Evolutionary conservation across 2,329 filamentous ascomycete genomes (phyloP).

Genomic region (Ophiocordyceps camponoti-saundersi): DNA sequence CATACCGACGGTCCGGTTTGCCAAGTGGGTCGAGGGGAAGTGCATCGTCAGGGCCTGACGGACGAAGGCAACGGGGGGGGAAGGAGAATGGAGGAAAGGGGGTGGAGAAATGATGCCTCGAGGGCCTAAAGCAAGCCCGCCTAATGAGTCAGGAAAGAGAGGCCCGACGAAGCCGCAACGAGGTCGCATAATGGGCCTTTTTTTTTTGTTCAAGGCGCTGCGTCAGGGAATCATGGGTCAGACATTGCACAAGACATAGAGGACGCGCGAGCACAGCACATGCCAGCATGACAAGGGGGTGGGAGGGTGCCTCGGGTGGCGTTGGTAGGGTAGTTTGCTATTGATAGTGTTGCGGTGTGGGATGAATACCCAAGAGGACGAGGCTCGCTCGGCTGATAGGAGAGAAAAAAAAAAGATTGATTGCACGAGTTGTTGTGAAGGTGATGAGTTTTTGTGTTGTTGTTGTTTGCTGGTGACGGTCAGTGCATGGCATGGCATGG

Average conservation of each 20-base stretch:
- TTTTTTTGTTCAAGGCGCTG: too few relatives aligned
- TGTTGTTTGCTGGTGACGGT: too few relatives aligned
- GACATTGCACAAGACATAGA: background rate
- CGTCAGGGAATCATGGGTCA: background rate
- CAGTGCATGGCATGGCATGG: too few relatives aligned
- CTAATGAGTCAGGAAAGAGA: background rate
- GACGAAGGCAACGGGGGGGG: too few relatives aligned
- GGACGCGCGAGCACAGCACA: background rate
- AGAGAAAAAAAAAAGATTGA: background rate
- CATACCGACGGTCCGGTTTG: slow-evolving; percentile 35
- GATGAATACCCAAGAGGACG: background rate
- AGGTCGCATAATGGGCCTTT: background rate
- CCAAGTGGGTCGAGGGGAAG: slow-evolving; percentile 35
- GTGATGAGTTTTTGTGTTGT: background rate
- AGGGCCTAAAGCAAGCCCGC: background rate
- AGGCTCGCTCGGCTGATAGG: background rate
- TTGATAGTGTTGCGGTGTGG: background rate
- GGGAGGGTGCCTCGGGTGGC: background rate
- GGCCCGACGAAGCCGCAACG: too few relatives aligned
- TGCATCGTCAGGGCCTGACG: slow-evolving; percentile 14
- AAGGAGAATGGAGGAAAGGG: too few relatives aligned
- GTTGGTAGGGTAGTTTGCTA: background rate
- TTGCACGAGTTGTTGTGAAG: background rate
- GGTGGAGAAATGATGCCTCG: background rate
- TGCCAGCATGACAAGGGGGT: background rate